These are phyloP conservation scores for Melaleuca quinquenervia DNA, from an alignment of 345 rosid genomes.

Conservation along the genomic window DNA sequence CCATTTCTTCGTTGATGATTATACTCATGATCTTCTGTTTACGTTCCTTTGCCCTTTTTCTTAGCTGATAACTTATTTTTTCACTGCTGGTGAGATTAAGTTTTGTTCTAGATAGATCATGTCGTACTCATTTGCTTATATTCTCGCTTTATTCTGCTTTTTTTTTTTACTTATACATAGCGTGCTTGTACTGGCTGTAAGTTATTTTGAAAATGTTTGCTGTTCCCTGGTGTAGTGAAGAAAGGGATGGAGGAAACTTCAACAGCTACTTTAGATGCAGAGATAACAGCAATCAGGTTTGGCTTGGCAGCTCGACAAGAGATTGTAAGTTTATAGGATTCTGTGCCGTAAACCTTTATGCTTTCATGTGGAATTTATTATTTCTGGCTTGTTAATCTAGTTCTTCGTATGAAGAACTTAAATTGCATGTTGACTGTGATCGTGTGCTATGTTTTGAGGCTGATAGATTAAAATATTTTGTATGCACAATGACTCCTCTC, in stretches of 20 bases:
- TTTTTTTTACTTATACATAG: neutral
- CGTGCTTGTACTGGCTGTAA: neutral
- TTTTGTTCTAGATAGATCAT: neutral
- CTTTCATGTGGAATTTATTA: neutral
- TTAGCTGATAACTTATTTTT: neutral
- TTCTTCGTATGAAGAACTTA: neutral
- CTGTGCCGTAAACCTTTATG: neutral
- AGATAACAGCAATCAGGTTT: constrained; percentile 59
- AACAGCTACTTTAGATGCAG: constrained; percentile 37
- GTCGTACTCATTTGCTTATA: neutral
- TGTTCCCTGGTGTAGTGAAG: neutral
- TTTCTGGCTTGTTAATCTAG: neutral
- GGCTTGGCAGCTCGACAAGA: constrained; percentile 57
- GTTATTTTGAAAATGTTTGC: neutral
- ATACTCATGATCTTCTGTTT: neutral
- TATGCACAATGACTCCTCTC: neutral
- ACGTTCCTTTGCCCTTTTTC: neutral
- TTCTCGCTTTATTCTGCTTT: neutral
- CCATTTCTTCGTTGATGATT: neutral
- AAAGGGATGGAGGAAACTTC: constrained; percentile 49
- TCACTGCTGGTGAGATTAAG: neutral
- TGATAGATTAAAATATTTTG: neutral
- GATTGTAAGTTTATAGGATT: constrained; percentile 44
- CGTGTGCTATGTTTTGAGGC: neutral
- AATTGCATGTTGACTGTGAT: neutral